These are phyloP conservation scores for Fusarium napiforme DNA, from an alignment of 2,329 filamentous ascomycete species.

Conservation along the genomic window DNA sequence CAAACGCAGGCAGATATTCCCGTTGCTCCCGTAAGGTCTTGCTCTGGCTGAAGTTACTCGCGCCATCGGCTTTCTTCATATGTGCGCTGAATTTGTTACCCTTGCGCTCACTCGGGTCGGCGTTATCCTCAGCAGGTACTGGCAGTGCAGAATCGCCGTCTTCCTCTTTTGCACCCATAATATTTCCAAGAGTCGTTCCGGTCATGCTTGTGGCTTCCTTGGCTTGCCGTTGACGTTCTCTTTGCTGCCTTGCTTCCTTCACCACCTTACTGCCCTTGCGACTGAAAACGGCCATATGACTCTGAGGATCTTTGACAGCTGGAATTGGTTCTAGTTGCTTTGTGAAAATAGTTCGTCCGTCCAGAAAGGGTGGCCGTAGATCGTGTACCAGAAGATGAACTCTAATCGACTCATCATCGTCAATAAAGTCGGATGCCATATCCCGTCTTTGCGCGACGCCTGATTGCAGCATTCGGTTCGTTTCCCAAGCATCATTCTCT, in stretches of 20 bases:
- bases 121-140: constrained; percentile 76
- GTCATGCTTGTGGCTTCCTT: constrained; percentile 94
- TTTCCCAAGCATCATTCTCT: constrained; percentile 98
- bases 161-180: constrained; percentile 95
- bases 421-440: constrained; percentile 78
- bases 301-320: constrained; percentile 91
- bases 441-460: constrained; percentile 92
- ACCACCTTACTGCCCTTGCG: constrained; percentile 95
- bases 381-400: constrained; percentile 95
- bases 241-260: constrained; percentile 88
- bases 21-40: constrained; percentile 92
- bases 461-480: constrained; percentile 96
- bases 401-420: constrained; percentile 89
- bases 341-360: constrained; percentile 95
- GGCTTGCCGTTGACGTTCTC: constrained; percentile 92
- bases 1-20: constrained; percentile 94
- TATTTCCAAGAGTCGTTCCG: constrained; percentile 90
- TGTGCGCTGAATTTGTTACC: constrained; percentile 87
- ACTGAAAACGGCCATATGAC: constrained; percentile 98
- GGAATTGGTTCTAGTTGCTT: constrained; percentile 96
- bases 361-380: constrained; percentile 90
- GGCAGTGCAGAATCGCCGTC: constrained; percentile 90
- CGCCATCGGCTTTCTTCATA: constrained; percentile 85
- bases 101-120: constrained; percentile 60
- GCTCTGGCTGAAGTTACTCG: constrained; percentile 91